Evolutionary conservation across 805 yeast genomes (phyloP), one percentile per base, ranked within the genome.

Genomic region (Cyberlindnera amylophila): DNA sequence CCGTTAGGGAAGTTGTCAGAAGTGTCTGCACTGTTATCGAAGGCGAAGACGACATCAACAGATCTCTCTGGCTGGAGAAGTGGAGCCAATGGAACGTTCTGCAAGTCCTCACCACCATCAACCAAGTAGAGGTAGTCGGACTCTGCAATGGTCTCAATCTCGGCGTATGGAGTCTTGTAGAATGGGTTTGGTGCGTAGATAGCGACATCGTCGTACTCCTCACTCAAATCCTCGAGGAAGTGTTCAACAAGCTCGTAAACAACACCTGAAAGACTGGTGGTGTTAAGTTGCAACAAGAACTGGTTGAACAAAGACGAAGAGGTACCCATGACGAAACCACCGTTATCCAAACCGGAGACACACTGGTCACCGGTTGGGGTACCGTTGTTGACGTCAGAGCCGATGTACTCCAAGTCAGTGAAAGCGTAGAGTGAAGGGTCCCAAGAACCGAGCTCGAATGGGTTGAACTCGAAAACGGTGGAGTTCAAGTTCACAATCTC

Each of bases 381-480:
- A 39, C 53, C 53, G 17, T 49, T 38, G 15, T 41, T 36, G 9
- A 49, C 47, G 17, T 72, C 62, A 1, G 95, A 72, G 9, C 96
- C 96, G 36, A 86, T 61, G 58, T 83, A 87, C 61, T 79, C 73
- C 44, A 73, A 67, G 46, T 83, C 81, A 11, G 81, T 70, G 62
- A 89, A 88, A 3, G 82, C 66, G 42, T 73, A 69, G 41, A 86
- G 63, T 1, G 82, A 68, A 12, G 87, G 84, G 58, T 89, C 96
- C 95, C 95, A 88, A 4, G 95, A 81, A 12, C 96, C 96, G 56
- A 88, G 64, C 58, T 82, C 86, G 53, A 67, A 81, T 12, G 95
- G 90, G 38, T 72, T 74, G 51, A 77, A 62, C 50, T 80, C 78
- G 49, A 81, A 77, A 39, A 71, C 73, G 1, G 96, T 86, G 8